Conservation (phyloP, 2,329 filamentous ascomycete genomes). For the Neoascochyta sp. region DNA sequence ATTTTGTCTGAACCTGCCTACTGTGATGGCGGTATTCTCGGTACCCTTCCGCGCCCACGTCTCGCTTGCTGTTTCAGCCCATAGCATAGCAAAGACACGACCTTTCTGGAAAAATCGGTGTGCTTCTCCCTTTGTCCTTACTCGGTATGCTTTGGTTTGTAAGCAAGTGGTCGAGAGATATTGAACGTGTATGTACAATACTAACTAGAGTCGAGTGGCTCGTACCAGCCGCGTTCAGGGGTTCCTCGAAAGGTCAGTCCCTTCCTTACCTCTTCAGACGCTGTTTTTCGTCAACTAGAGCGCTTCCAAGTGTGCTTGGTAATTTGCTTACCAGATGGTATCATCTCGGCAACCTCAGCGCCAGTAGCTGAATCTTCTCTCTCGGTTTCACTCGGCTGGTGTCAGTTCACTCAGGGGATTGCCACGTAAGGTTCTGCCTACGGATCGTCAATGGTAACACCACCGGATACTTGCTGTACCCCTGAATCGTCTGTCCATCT, state of each 20-base stretch:
- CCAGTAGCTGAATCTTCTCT: not conserved
- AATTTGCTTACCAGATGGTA: not conserved
- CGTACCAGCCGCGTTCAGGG: constrained; percentile 6
- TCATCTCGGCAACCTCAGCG: not conserved
- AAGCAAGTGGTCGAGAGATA: not conserved
- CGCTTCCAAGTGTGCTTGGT: not conserved
- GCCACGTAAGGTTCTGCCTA: no score
- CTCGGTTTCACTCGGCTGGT: no score
- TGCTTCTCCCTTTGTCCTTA: constrained; percentile 14
- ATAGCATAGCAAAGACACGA: constrained; percentile 22
- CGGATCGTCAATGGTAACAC: no score
- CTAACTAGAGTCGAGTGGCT: constrained; percentile 7
- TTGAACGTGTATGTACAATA: not conserved
- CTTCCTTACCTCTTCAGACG: no score
- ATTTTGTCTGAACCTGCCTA: constrained; percentile 9
- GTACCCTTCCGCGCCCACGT: not conserved
- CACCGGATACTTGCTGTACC: no score
- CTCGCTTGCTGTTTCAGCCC: constrained; percentile 11
- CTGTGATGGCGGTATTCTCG: constrained; percentile 8
- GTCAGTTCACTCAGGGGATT: not conserved
- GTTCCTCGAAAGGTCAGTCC: no score
- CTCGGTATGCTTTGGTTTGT: constrained; percentile 12
- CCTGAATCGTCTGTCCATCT: no score
- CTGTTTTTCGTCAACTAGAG: constrained; percentile 1
- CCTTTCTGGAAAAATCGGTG: constrained; percentile 16